Evolutionary conservation across 805 yeast species (phyloP).

Genomic region (Suhomyces sp.): DNA sequence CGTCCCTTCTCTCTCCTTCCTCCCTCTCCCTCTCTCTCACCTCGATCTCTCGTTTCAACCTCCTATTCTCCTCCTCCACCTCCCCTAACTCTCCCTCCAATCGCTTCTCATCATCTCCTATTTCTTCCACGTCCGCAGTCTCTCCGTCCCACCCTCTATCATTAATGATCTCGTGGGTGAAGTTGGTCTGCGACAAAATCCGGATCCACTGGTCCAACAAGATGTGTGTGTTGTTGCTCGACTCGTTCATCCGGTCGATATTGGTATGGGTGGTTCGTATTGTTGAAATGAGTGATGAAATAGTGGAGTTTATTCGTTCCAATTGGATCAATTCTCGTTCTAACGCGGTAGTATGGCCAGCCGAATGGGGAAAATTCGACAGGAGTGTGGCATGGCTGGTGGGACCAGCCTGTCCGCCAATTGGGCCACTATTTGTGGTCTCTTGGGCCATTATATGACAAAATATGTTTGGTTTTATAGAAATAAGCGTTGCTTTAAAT

Average conservation of each 20-base stretch:
- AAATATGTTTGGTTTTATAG: too few relatives aligned
- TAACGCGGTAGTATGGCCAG: constrained; percentile 14
- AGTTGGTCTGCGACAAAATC: constrained; percentile 61
- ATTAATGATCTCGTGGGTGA: constrained; percentile 48
- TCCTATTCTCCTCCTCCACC: constrained; percentile 28
- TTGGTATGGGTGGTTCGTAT: constrained; percentile 26
- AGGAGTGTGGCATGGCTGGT: too few relatives aligned
- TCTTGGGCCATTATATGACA: too few relatives aligned
- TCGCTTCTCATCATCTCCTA: constrained; percentile 21
- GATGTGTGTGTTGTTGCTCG: constrained; percentile 48
- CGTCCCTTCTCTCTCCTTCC: constrained; percentile 8
- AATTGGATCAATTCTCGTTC: constrained; percentile 33
- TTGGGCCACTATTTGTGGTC: too few relatives aligned
- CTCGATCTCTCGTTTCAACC: constrained; percentile 20
- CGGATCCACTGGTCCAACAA: constrained; percentile 60
- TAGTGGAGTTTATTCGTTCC: constrained; percentile 29
- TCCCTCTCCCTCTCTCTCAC: constrained; percentile 15
- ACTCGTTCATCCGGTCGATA: constrained; percentile 33
- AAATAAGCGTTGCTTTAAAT: too few relatives aligned
- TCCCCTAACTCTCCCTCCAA: constrained; percentile 24
- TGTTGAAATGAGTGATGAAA: constrained; percentile 30
- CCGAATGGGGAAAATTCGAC: too few relatives aligned
- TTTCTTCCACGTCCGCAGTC: constrained; percentile 20
- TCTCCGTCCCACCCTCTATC: constrained; percentile 45
- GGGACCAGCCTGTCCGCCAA: too few relatives aligned